Conservation (phyloP, 169 alveolate species). For the Prorocentrum cordatum region DNA sequence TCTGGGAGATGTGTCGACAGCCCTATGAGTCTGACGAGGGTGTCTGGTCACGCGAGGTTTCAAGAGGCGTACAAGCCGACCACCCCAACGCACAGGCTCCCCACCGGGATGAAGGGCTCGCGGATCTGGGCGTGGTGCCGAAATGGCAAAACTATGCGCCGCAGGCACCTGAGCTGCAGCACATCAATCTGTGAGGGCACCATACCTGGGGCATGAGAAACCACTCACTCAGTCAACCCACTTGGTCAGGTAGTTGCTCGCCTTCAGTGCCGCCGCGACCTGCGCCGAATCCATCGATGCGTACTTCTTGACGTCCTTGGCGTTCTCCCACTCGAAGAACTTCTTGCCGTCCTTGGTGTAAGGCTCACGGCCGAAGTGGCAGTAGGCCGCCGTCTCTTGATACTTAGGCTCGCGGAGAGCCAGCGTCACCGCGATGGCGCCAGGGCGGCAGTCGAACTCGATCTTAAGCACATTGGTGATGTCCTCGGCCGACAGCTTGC, state of each 20-base stretch:
- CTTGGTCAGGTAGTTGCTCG: slow-evolving; percentile 55
- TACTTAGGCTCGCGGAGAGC: slow-evolving; percentile 66
- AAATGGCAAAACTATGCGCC: too few relatives aligned
- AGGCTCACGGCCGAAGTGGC: slow-evolving; percentile 71
- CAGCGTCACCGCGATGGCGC: slow-evolving; percentile 64
- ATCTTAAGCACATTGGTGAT: slow-evolving; percentile 31
- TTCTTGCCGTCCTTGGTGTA: slow-evolving; percentile 61
- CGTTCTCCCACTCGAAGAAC: slow-evolving; percentile 70
- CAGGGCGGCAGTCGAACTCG: slow-evolving; percentile 69
- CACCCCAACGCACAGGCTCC: too few relatives aligned
- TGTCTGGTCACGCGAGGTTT: too few relatives aligned
- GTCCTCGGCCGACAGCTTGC: background rate
- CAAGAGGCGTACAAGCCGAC: too few relatives aligned
- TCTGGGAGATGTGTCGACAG: too few relatives aligned
- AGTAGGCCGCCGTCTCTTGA: slow-evolving; percentile 69
- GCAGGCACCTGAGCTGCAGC: too few relatives aligned
- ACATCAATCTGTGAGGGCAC: too few relatives aligned
- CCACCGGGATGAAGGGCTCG: too few relatives aligned
- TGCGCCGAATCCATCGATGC: slow-evolving; percentile 9
- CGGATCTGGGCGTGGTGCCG: too few relatives aligned
- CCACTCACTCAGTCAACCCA: slow-evolving; percentile 67
- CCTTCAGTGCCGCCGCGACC: slow-evolving; percentile 35
- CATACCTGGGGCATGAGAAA: too few relatives aligned
- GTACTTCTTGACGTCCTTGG: slow-evolving; percentile 65
- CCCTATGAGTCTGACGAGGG: too few relatives aligned